Base-by-base conservation (phyloP, 805 yeast species). In the Kodamaea neixiangensis region DNA sequence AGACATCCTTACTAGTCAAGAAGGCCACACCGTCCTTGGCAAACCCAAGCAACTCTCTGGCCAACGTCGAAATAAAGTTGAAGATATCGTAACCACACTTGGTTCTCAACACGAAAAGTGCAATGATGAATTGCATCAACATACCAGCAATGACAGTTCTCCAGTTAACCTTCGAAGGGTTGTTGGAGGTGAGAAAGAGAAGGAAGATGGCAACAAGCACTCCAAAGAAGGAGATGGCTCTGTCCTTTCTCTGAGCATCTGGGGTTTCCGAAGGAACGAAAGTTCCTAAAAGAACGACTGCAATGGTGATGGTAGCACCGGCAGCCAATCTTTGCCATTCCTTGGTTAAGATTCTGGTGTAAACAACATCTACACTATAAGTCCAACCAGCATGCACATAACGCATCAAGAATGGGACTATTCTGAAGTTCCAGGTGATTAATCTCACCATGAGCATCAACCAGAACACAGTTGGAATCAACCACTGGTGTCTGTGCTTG, bases 1-100 rank as follows among this genome's bases (percentile, higher is more conserved):
- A 61, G 22, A 76, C 72, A 3, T 68, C 71, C 1, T 59, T 50
- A 52, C 65, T 64, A 34, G 85, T 77, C 58, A 83, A 66, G 66
- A 83, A 83, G 3, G 86, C 85, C 18, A 81, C 83, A 66, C 87
- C 87, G 53, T 73, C 74, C 58, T 75, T 77, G 51, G 86, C 84
- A 59, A 77, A 83, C 10, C 80, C 76, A 53, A 83, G 73, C 55
- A 83, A 73, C 60, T 78, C 74, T 59, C 84, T 73, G 41, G 86
- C 84, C 59, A 83, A 69, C 48, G 73, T 68, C 20, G 85, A 78
- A 58, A 83, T 78, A 61, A 82, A 83, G 66, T 81, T 78, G 72
- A 83, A 83, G 57, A 83, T 71, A 60, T 82, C 85, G 62, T 77
- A 82, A 53, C 87, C 87, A 42, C 75, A 74, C 58, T 72, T 71